phyloP scores from a whole-genome alignment of 441 rosid species.

The Gossypium laxum region DNA sequence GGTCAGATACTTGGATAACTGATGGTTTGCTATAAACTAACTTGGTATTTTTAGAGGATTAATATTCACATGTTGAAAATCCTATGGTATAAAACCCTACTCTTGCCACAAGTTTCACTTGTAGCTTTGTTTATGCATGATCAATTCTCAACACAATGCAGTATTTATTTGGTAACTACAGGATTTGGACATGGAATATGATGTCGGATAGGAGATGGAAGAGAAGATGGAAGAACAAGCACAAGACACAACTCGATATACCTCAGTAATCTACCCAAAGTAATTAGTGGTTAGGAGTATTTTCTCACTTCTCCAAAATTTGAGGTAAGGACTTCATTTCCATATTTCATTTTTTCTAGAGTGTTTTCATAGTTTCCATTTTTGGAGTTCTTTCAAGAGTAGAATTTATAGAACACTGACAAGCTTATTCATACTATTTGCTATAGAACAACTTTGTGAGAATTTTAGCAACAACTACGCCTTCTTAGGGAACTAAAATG shows the following conservation, averaged over 20 bases:
- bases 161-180: neutral
- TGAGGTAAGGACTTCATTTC: neutral
- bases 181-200: neutral
- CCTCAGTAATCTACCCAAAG: neutral
- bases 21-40: neutral
- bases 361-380: neutral
- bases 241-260: neutral
- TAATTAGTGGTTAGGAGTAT: neutral
- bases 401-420: neutral
- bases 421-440: neutral
- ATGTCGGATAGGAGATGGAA: neutral
- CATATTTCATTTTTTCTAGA: neutral
- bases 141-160: neutral
- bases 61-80: neutral
- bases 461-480: neutral
- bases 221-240: neutral
- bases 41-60: neutral
- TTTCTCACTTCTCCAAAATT: neutral
- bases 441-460: neutral
- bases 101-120: neutral
- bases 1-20: neutral
- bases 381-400: neutral
- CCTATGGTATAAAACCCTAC: neutral
- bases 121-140: neutral
- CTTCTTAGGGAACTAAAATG: neutral